These are phyloP conservation scores for Sugiyamaella boreocaroliniensis DNA, from an alignment of 805 yeast genomes.

Conservation along the genomic window DNA sequence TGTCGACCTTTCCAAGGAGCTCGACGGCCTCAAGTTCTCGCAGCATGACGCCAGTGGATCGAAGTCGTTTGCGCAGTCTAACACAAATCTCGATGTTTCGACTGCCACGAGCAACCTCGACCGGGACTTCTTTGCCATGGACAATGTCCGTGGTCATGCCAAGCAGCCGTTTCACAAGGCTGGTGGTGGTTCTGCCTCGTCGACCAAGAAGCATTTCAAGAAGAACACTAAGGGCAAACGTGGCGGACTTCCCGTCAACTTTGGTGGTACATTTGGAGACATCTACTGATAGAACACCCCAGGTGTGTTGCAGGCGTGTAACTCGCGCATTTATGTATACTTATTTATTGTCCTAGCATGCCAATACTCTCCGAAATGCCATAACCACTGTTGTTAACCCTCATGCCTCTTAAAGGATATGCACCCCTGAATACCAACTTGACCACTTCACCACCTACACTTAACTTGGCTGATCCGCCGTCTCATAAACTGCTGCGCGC, in stretches of 20 bases:
- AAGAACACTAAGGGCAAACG: conserved; percentile 50
- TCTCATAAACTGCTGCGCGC: no score
- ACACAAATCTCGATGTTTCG: conserved; percentile 32
- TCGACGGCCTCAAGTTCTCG: conserved; percentile 69
- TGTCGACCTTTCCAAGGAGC: conserved; percentile 62
- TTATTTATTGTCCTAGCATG: background rate
- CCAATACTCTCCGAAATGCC: background rate
- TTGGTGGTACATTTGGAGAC: conserved; percentile 16
- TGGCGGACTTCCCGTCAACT: conserved; percentile 4
- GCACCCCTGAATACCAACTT: background rate
- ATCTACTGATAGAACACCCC: conserved; percentile 8
- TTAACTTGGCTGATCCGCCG: background rate
- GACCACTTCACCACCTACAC: background rate
- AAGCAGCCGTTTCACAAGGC: conserved; percentile 64
- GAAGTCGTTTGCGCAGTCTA: conserved; percentile 59
- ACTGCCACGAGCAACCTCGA: conserved; percentile 81
- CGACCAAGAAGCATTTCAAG: conserved; percentile 60
- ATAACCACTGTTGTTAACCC: background rate
- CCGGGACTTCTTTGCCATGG: conserved; percentile 73
- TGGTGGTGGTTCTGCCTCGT: conserved; percentile 20
- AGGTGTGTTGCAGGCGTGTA: background rate
- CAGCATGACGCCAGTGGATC: conserved; percentile 67
- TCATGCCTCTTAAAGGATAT: background rate
- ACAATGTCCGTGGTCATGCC: conserved; percentile 54
- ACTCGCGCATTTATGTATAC: background rate